Conservation (phyloP, 208 protist genomes). For the Leishmania mexicana region DNA sequence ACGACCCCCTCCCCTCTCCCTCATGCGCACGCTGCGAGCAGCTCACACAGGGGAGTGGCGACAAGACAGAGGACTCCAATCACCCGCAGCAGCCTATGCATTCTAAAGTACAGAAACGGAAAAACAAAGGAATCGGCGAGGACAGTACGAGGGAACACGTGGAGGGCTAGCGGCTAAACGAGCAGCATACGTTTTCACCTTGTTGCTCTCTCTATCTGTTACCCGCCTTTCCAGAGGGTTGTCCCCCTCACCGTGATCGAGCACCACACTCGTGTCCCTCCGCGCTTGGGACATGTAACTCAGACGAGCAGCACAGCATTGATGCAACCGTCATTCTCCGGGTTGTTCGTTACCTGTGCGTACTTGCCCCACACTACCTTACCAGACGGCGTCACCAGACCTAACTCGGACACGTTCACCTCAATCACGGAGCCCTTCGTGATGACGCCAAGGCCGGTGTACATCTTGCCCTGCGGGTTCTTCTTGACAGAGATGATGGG, state of each 20-base stretch:
- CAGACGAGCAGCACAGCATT: constrained; percentile 99
- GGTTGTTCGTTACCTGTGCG: constrained; percentile 99
- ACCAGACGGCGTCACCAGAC: constrained; percentile 99
- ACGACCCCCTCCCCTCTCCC: not conserved
- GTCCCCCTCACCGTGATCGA: not conserved
- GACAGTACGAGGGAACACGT: not conserved
- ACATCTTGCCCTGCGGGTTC: constrained; percentile 99
- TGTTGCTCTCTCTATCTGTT: not conserved
- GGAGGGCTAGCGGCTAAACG: not conserved
- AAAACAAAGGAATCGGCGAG: not conserved
- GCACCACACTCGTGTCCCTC: not conserved
- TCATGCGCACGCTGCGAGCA: not conserved
- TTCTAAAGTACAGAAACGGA: not conserved
- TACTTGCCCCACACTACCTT: constrained; percentile 99
- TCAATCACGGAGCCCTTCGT: constrained; percentile 99
- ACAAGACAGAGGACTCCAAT: not conserved
- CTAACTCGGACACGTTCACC: constrained; percentile 99
- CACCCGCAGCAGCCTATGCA: not conserved
- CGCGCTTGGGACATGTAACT: constrained; percentile 4
- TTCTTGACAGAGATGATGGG: constrained; percentile 99
- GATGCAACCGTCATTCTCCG: constrained; percentile 99
- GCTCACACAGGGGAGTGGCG: not conserved
- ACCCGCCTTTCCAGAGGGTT: not conserved
- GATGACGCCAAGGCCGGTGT: constrained; percentile 99
- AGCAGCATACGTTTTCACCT: not conserved